Conservation (phyloP, 169 alveolate species). For the Plasmodium sp. region DNA sequence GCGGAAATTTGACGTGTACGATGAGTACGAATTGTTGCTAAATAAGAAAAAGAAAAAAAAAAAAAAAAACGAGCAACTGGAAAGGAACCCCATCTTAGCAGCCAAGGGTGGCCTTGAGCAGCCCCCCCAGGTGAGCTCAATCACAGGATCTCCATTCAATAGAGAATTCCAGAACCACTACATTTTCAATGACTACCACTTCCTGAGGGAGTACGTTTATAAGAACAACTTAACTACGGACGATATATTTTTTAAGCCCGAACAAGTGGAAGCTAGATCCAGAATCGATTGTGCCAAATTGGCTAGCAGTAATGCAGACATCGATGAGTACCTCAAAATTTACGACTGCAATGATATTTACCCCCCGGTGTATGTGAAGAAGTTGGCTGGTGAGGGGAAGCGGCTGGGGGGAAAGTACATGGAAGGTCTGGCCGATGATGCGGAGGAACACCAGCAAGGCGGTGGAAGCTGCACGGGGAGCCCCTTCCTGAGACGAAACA, state of each 20-base stretch:
- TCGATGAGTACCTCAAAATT: conserved; percentile 18
- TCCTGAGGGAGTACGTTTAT: conserved; percentile 39
- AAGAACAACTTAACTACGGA: conserved; percentile 23
- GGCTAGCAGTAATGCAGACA: conserved; percentile 17
- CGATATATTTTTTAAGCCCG: conserved; percentile 61
- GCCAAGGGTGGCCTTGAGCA: not conserved
- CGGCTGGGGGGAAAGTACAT: not conserved
- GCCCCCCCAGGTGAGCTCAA: not conserved
- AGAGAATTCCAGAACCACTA: conserved; percentile 25
- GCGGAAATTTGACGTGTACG: conserved; percentile 36
- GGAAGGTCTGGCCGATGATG: not conserved
- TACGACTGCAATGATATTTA: conserved; percentile 24
- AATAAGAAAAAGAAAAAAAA: conserved; percentile 16
- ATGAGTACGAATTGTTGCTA: conserved; percentile 35
- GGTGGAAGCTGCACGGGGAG: not conserved
- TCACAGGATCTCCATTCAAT: not conserved
- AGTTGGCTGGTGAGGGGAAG: not conserved
- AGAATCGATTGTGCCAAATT: conserved; percentile 6
- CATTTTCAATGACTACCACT: conserved; percentile 32
- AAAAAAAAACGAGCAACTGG: not conserved
- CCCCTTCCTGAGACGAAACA: not conserved
- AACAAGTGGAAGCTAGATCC: not conserved
- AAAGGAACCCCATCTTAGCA: not conserved
- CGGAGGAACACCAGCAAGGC: not conserved
- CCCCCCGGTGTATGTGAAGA: conserved; percentile 48